phyloP scores from a whole-genome alignment of 2,329 filamentous ascomycete species.

The Aspergillus intermedius region DNA sequence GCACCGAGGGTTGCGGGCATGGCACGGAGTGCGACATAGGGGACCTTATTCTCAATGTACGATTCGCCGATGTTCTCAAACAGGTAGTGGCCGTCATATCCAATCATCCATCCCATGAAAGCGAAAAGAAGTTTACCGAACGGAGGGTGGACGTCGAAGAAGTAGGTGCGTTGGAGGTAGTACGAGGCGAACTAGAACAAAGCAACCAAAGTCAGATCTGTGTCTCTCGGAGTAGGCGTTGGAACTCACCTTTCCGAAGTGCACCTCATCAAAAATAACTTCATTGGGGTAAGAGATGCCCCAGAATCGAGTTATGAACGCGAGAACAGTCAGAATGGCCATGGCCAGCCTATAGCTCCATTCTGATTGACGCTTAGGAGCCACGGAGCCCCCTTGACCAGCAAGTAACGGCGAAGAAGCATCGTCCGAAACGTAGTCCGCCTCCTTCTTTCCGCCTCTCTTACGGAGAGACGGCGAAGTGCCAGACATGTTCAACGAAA shows the following conservation, averaged over 20 bases:
- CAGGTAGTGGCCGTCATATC: slow-evolving; percentile 93
- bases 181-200: slow-evolving; percentile 48
- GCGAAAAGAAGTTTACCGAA: slow-evolving; percentile 98
- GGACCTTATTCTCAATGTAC: slow-evolving; percentile 93
- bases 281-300: slow-evolving; percentile 92
- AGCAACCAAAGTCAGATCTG: slow-evolving; percentile 10
- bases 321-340: slow-evolving; percentile 68
- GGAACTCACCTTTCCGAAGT: slow-evolving; percentile 87
- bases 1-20: slow-evolving; percentile 88
- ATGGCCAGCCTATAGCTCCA: slow-evolving; percentile 80
- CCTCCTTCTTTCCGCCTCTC: slow-evolving; percentile 36
- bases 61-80: slow-evolving; percentile 99
- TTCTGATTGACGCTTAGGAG: slow-evolving; percentile 47
- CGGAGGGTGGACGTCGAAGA: slow-evolving; percentile 98
- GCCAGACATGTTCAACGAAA: slow-evolving; percentile 27
- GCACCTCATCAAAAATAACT: slow-evolving; percentile 98
- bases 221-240: background rate
- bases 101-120: slow-evolving; percentile 93
- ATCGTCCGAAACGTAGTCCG: slow-evolving; percentile 17
- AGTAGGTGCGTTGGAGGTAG: slow-evolving; percentile 95
- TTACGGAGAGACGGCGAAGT: slow-evolving; percentile 35
- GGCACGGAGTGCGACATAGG: slow-evolving; percentile 91
- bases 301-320: slow-evolving; percentile 91
- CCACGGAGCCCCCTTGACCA: slow-evolving; percentile 8
- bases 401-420: slow-evolving; percentile 7